Conservation (phyloP, 345 rosid species). For the Adansonia digitata region DNA sequence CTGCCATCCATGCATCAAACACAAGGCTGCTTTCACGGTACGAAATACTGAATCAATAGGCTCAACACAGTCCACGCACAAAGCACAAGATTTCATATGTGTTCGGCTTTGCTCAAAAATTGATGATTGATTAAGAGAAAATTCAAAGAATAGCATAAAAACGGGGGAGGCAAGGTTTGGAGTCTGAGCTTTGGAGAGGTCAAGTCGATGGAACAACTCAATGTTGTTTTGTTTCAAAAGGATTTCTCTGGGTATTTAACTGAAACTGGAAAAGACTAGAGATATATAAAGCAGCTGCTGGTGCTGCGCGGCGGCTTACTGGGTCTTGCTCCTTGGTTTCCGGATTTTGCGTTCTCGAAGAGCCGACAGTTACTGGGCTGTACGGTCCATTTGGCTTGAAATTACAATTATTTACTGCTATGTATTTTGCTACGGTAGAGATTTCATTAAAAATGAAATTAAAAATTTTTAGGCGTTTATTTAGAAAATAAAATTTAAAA, state of each 20-base stretch:
- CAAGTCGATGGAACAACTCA: neutral
- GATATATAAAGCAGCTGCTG: no score
- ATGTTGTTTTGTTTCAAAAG: neutral
- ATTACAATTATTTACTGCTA: no score
- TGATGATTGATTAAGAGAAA: neutral
- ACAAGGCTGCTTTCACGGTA: neutral
- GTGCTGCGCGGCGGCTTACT: slow-evolving; percentile 8
- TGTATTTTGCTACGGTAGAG: no score
- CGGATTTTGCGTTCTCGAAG: neutral
- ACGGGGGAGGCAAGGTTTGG: neutral
- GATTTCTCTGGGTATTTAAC: neutral
- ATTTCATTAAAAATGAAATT: no score
- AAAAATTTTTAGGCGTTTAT: no score
- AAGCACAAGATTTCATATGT: no score
- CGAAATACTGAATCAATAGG: neutral
- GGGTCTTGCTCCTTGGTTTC: neutral
- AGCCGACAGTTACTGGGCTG: slow-evolving; percentile 5
- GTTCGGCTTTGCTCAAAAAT: neutral
- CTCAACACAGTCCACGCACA: neutral
- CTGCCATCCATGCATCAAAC: neutral
- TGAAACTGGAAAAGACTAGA: neutral
- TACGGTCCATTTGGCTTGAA: no score
- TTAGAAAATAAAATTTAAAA: no score
- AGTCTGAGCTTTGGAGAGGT: neutral
- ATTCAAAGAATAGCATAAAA: neutral